Conservation (phyloP, 257 asterid genomes). For the Solanum piurae region DNA sequence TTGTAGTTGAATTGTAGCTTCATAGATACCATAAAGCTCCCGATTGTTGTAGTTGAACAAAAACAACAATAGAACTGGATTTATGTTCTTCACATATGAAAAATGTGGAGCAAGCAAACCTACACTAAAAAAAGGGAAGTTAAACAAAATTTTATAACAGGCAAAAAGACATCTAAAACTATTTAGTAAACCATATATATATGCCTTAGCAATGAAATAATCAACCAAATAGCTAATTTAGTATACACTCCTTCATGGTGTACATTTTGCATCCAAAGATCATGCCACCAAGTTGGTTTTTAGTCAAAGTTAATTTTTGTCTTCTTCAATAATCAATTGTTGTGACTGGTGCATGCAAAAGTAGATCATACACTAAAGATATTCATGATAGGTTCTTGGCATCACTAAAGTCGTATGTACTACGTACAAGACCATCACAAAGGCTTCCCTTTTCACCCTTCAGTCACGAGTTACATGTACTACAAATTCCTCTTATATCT, state of each 20-base stretch:
- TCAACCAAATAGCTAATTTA: too few relatives aligned
- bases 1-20: conserved; percentile 11
- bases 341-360: not conserved
- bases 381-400: not conserved
- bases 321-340: not conserved
- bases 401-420: not conserved
- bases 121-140: not conserved
- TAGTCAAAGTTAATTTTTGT: not conserved
- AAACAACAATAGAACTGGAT: conserved; percentile 66
- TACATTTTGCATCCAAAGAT: conserved; percentile 27
- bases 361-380: not conserved
- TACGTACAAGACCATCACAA: not conserved
- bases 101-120: conserved; percentile 52
- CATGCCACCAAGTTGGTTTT: conserved; percentile 20
- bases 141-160: not conserved
- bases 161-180: not conserved
- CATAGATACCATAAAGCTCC: conserved; percentile 62
- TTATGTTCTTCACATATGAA: conserved; percentile 24
- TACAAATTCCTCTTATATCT: not conserved
- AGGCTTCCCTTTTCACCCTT: not conserved
- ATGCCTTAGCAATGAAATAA: too few relatives aligned
- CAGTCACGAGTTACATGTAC: not conserved
- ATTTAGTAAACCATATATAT: not conserved
- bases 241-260: too few relatives aligned
- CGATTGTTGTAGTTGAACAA: conserved; percentile 57